A percentile compares a stretch with the other conserved stretches of the same genome.
Conservation (phyloP, 2,329 filamentous ascomycete species). For the Aspergillus ochraceoroseus region DNA sequence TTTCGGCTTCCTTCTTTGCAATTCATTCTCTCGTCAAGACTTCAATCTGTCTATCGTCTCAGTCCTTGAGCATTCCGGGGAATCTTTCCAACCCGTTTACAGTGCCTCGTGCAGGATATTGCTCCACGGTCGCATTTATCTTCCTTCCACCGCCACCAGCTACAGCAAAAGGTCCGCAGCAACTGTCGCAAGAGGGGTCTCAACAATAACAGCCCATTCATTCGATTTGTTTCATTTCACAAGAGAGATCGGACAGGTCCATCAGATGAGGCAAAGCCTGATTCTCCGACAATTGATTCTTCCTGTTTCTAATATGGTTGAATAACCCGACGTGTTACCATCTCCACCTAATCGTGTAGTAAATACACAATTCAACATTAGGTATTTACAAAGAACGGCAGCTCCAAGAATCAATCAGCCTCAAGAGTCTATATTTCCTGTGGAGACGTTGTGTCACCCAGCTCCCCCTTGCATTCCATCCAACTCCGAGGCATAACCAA, state of each 20-base stretch:
- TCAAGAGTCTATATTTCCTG: background rate
- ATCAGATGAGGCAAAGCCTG: conserved; percentile 19
- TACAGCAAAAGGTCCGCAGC: background rate
- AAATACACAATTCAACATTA: background rate
- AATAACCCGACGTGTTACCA: conserved; percentile 34
- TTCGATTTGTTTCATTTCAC: background rate
- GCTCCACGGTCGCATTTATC: no score
- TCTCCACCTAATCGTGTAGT: no score
- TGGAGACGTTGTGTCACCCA: background rate
- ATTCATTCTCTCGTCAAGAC: no score
- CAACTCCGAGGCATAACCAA: background rate
- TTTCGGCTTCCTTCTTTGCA: no score
- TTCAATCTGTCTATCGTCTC: no score
- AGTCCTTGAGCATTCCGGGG: no score
- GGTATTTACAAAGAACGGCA: background rate
- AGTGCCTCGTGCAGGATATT: no score
- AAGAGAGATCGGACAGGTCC: background rate
- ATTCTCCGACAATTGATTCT: background rate
- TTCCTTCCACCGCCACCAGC: no score
- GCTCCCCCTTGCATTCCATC: no score
- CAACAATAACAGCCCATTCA: background rate
- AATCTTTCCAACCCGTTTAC: no score
- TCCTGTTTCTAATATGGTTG: conserved; percentile 31
- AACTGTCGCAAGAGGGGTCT: no score
- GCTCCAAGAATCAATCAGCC: no score